phyloP scores from a whole-genome alignment of 495 filamentous ascomycete species.

The Acidiella bohemica region DNA sequence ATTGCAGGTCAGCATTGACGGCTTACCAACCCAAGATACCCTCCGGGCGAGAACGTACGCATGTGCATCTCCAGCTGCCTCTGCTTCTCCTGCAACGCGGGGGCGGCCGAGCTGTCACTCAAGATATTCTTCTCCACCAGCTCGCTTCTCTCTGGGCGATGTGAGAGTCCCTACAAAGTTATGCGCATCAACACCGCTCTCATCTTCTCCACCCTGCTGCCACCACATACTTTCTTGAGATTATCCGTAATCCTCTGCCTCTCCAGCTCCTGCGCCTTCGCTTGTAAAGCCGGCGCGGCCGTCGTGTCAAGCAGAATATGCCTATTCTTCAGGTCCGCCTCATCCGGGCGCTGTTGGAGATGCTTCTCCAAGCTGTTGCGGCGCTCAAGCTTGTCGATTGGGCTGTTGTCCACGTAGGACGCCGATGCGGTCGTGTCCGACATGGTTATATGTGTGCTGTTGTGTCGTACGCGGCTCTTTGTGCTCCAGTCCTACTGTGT shows the following conservation, averaged over 20 bases:
- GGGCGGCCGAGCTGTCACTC: slow-evolving; percentile 58
- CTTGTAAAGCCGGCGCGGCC: slow-evolving; percentile 57
- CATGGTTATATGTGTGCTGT: not conserved
- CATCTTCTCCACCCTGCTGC: not conserved
- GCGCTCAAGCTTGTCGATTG: slow-evolving; percentile 37
- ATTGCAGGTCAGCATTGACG: too few species aligned
- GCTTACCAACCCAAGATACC: too few species aligned
- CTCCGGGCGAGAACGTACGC: too few species aligned
- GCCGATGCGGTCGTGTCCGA: not conserved
- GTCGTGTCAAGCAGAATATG: slow-evolving; percentile 62
- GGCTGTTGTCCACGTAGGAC: not conserved
- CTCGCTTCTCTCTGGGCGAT: slow-evolving; percentile 49
- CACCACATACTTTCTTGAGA: slow-evolving; percentile 39
- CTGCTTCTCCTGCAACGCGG: slow-evolving; percentile 61
- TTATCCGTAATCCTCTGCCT: slow-evolving; percentile 49
- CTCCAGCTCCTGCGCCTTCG: slow-evolving; percentile 47
- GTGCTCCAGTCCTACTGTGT: not conserved
- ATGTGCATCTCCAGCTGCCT: slow-evolving; percentile 72
- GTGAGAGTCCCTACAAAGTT: slow-evolving; percentile 35
- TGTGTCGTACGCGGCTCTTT: not conserved
- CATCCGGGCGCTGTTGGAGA: slow-evolving; percentile 25
- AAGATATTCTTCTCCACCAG: slow-evolving; percentile 78
- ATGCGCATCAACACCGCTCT: not conserved
- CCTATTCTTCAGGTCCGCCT: slow-evolving; percentile 62
- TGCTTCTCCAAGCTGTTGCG: slow-evolving; percentile 56